Base-by-base conservation (phyloP, 2,329 filamentous ascomycete genomes). In the Stemphylium lycopersici region DNA sequence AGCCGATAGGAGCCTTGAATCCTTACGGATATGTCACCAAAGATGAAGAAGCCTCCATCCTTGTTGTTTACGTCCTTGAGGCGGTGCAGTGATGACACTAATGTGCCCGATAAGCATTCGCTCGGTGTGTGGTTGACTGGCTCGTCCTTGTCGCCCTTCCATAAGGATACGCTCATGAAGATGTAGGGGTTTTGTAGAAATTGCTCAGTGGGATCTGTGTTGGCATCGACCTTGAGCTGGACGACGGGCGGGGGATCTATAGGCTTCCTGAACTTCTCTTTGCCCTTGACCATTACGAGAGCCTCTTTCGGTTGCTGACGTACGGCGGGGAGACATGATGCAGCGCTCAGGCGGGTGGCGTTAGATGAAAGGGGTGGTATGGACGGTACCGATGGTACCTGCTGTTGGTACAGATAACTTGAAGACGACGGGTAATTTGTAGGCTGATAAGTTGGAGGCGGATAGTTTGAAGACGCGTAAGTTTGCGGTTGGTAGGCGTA, bases 41-140 rank as follows among this genome's bases (percentile, higher is more conserved):
- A 96, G n/a, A 96, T 88, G 68, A 96, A 96, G 77, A 92, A 96
- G 0, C 88, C 91, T 10, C 89, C 89, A 74, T 95, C 90, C 54
- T 79, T 80, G 68, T 92, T 92, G 66, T 88, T 83, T 3, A 85
- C 82, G 70, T 96, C 90, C 73, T 95, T 93, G 48, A 96, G 78
- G 48, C 90, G 84, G 73, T 96, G 90, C 43, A 95, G 80, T 7
- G 91, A 96, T 1, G 91, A 96, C 4, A 90, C 88, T 37, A 90
- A 80, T 4, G 88, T 90, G 7, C 91, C 91, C 33, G 87, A 83
- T 55, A 92, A 77, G 56, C 83, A 84, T 45, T 73, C 73, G 7
- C 56, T 58, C 31, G 68, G 58, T 22, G 44, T 39, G 76, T 75
- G 26, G 16, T 79, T 73, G 12, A 79, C 76, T 8, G 79, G 76